Percentiles rank a stretch among this genome's conserved stretches.
Evolutionary conservation across 345 rosid genomes (phyloP).

Genomic region (Salix viminalis): DNA sequence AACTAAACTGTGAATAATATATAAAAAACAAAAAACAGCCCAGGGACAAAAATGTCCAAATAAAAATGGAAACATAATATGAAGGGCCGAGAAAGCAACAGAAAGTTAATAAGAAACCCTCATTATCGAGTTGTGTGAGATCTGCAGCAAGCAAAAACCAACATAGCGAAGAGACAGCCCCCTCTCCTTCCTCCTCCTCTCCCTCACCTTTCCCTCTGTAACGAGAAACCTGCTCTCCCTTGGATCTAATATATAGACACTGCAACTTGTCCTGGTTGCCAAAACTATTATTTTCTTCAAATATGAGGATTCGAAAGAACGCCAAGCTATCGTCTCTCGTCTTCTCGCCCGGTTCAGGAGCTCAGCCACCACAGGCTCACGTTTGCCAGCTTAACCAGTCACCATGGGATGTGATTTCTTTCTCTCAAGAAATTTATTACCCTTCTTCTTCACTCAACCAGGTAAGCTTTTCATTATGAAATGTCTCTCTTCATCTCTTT

Average conservation of each 20-base stretch:
- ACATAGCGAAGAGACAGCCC: conserved; percentile 11
- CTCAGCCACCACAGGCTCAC: conserved; percentile 45
- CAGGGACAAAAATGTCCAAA: conserved; percentile 33
- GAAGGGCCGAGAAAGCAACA: conserved; percentile 58
- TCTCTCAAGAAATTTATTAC: conserved; percentile 21
- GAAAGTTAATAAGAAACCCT: conserved; percentile 46
- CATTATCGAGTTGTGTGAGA: conserved; percentile 69
- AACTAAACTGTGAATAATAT: conserved; percentile 11
- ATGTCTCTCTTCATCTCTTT: conserved; percentile 7
- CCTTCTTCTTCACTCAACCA: too few species aligned
- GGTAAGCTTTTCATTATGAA: too few species aligned
- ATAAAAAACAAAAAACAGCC: neutral
- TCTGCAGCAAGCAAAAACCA: conserved; percentile 38
- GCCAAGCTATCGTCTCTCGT: conserved; percentile 49
- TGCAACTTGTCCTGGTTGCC: neutral
- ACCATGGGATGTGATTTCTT: conserved; percentile 88
- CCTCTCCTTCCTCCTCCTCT: neutral
- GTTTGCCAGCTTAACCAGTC: conserved; percentile 91
- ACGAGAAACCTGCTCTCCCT: conserved; percentile 7
- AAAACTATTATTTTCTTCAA: neutral
- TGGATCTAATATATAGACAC: conserved; percentile 6
- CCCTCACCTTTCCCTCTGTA: neutral
- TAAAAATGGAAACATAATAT: conserved; percentile 46
- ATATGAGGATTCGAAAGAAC: conserved; percentile 95
- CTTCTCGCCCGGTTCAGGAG: conserved; percentile 38